Evolutionary conservation across 495 filamentous ascomycete genomes (phyloP), one percentile per base, ranked within the genome.

Genomic region (Chaetomium fimeti): DNA sequence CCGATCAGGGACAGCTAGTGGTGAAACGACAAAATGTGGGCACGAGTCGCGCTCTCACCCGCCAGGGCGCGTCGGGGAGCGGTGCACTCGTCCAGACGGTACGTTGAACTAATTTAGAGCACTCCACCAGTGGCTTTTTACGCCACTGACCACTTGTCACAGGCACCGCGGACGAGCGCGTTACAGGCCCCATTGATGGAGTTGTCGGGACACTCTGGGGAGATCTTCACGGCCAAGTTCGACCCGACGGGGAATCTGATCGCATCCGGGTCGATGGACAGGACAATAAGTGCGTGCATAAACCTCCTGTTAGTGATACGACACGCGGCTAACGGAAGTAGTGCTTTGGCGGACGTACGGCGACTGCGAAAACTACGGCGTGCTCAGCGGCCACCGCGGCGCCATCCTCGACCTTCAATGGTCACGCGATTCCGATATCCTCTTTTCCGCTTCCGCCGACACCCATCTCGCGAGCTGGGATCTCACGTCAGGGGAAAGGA

Each of bases 131-230:
- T 29, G 32, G 22, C 63, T 65, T 69, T 77, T 77, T 75, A 66
- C 57, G 55, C 56, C 52, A 45, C 68, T 69, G 53, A 67, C 71
- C 18, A 25, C 1, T 61, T 68, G 12, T 42, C 42, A 64, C 81
- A 96, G 93, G 82, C 85, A 66, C 87, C 89, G 43, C 84, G 93
- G 67, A 93, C 93, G 48, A 96, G 91, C 74, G 88, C 86, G 47
- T 84, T 98, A 8, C 89, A 95, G 73, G 90, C 94, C 54, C 93
- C 93, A 4, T 87, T 97, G 56, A 97, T 98, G 91, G 93, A 98
- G 75, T 81, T 98, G 40, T 87, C 87, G 55, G 93, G 93, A 76
- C 84, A 85, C 75, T 75, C 80, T 58, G 85, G 90, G 12, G 94
- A 98, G 78, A 85, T 98, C 36, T 98, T 97, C 73, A 82, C 89